Percentiles rank a stretch among this genome's conserved stretches.
These are phyloP conservation scores for Polyrhizophydium stewartii DNA, from an alignment of 371 early-diverging fungal genomes.

Conservation along the genomic window DNA sequence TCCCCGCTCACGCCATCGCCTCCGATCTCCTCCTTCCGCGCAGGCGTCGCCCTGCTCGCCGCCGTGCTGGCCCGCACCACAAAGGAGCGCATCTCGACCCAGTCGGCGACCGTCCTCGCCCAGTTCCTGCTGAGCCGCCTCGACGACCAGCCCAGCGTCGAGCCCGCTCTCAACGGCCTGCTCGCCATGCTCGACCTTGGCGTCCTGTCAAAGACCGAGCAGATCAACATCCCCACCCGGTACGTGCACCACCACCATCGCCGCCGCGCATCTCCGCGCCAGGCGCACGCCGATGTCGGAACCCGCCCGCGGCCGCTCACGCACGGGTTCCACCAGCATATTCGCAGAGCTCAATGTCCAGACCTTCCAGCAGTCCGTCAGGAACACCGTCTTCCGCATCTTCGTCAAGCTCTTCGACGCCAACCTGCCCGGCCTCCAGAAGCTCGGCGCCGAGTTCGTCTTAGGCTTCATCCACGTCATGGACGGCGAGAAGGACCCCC, in stretches of 20 bases:
- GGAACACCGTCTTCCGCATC: slow-evolving; percentile 48
- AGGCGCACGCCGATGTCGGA: too few relatives aligned
- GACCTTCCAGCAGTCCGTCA: slow-evolving; percentile 52
- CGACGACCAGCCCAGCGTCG: slow-evolving; percentile 41
- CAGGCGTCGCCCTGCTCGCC: slow-evolving; percentile 13
- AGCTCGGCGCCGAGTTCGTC: slow-evolving; percentile 59
- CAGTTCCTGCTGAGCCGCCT: slow-evolving; percentile 39
- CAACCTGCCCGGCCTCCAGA: slow-evolving; percentile 32
- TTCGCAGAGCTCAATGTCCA: slow-evolving; percentile 58
- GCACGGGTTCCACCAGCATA: slow-evolving; percentile 22
- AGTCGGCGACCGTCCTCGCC: slow-evolving; percentile 30
- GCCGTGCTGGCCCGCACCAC: neutral
- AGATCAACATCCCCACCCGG: slow-evolving; percentile 15
- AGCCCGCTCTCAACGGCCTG: slow-evolving; percentile 26
- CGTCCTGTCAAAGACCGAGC: slow-evolving; percentile 23
- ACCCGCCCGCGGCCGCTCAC: neutral
- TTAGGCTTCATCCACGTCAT: slow-evolving; percentile 79
- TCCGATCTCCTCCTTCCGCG: too few relatives aligned
- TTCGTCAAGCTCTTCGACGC: slow-evolving; percentile 36
- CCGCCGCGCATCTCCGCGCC: neutral
- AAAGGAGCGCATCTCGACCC: neutral
- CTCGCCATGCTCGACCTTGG: slow-evolving; percentile 23
- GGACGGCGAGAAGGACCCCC: slow-evolving; percentile 98
- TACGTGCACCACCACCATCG: neutral
- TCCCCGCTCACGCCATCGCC: neutral